A percentile compares a stretch with the other conserved stretches of the same genome.
Evolutionary conservation across 257 asterid genomes (phyloP).

Genomic region (Solanum tacnaense): DNA sequence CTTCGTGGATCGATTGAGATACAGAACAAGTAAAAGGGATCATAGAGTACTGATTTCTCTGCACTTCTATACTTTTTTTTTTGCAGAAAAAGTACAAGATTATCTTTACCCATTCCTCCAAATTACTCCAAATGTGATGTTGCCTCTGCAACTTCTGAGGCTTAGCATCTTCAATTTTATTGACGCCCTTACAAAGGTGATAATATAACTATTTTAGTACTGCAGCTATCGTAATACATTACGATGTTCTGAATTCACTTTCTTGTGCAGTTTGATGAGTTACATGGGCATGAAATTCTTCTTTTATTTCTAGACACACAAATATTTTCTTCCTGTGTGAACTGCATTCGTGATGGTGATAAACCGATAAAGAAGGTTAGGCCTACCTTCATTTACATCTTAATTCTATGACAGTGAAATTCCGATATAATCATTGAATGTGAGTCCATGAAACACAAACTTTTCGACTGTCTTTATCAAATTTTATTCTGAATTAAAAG

Average conservation of each 20-base stretch:
- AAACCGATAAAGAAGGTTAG: background rate
- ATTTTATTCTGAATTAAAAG: too few relatives aligned
- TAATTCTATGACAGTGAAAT: background rate
- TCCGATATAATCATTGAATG: too few relatives aligned
- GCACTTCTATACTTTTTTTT: background rate
- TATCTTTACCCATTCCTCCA: background rate
- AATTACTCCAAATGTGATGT: background rate
- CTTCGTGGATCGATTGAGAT: too few relatives aligned
- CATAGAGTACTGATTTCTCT: background rate
- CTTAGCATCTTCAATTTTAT: background rate
- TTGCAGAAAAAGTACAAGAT: background rate
- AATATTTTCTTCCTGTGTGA: background rate
- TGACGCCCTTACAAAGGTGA: slow-evolving; percentile 1
- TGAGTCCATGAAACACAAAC: too few relatives aligned
- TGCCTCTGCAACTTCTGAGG: background rate
- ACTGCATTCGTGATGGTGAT: background rate
- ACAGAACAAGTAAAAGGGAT: too few relatives aligned
- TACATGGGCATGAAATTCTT: background rate
- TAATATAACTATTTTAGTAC: background rate
- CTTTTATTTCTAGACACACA: background rate
- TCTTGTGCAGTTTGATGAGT: background rate
- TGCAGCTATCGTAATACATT: too few relatives aligned
- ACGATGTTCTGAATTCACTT: background rate
- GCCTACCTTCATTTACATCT: background rate
- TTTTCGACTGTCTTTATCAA: too few relatives aligned